These are phyloP conservation scores for Coniochaeta prunicola DNA, from an alignment of 2,329 filamentous ascomycete genomes.

Conservation along the genomic window DNA sequence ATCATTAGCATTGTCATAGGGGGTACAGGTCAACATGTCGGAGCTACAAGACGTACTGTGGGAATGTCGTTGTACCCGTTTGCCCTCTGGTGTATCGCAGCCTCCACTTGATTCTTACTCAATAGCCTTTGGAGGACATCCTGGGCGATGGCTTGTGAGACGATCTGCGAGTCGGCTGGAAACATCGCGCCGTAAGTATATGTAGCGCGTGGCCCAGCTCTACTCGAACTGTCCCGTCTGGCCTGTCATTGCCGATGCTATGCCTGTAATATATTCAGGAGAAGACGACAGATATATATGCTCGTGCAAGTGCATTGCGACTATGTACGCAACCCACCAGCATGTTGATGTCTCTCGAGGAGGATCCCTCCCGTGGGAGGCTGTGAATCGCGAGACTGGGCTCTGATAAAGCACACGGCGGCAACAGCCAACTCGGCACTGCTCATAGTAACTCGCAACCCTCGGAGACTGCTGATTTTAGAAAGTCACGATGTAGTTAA, in stretches of 20 bases:
- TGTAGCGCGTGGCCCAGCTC: neutral
- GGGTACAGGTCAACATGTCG: no score
- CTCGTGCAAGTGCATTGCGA: neutral
- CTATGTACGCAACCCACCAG: neutral
- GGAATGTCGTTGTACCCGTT: slow-evolving; percentile 14
- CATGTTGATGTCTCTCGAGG: neutral
- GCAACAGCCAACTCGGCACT: neutral
- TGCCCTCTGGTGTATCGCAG: slow-evolving; percentile 14
- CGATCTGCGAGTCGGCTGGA: neutral
- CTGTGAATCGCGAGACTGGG: neutral
- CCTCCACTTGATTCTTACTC: slow-evolving; percentile 13
- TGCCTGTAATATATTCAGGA: neutral
- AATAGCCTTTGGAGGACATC: slow-evolving; percentile 13
- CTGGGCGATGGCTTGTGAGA: neutral
- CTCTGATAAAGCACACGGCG: neutral
- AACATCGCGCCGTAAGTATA: neutral
- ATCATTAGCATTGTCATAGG: neutral
- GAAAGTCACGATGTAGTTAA: neutral
- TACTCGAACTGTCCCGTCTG: neutral
- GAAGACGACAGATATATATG: neutral
- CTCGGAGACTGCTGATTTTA: neutral
- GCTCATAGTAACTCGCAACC: neutral
- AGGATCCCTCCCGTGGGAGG: neutral
- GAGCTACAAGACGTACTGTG: slow-evolving; percentile 8
- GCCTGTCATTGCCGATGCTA: neutral